Evolutionary conservation across 2,329 filamentous ascomycete genomes (phyloP).

Genomic region (Colletotrichum sp.): DNA sequence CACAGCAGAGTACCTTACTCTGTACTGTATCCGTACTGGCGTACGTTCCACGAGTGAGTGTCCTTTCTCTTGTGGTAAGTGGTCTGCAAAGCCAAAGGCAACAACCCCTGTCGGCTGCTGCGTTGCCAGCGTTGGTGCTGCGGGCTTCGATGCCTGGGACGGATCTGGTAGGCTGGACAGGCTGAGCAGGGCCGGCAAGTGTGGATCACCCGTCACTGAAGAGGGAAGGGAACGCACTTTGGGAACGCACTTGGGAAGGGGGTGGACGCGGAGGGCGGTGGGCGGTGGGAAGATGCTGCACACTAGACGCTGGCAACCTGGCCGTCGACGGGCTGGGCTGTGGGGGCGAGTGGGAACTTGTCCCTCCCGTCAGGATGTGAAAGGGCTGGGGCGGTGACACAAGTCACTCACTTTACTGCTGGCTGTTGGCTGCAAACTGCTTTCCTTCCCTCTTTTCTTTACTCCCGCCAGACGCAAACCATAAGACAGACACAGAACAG

Average conservation of each 20-base stretch:
- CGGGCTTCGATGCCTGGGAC: neutral
- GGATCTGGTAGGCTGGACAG: neutral
- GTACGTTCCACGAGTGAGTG: neutral
- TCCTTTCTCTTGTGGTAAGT: neutral
- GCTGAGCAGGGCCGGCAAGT: neutral
- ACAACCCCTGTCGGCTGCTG: neutral
- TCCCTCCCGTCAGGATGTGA: neutral
- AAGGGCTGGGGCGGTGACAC: neutral
- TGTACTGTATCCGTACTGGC: neutral
- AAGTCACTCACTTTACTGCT: neutral
- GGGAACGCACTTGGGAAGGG: neutral
- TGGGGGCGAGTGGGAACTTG: neutral
- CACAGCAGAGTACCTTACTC: neutral
- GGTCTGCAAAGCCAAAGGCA: neutral
- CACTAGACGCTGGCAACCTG: neutral
- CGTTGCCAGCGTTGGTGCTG: neutral
- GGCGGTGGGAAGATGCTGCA: neutral
- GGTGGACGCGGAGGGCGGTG: neutral
- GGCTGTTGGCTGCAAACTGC: neutral
- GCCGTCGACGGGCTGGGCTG: neutral
- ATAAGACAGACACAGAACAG: neutral
- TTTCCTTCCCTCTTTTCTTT: neutral
- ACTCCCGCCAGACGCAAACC: neutral
- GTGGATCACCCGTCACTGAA: neutral
- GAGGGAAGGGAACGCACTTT: neutral